Conservation (phyloP, 306 rosid species). For the Lagenaria siceraria region DNA sequence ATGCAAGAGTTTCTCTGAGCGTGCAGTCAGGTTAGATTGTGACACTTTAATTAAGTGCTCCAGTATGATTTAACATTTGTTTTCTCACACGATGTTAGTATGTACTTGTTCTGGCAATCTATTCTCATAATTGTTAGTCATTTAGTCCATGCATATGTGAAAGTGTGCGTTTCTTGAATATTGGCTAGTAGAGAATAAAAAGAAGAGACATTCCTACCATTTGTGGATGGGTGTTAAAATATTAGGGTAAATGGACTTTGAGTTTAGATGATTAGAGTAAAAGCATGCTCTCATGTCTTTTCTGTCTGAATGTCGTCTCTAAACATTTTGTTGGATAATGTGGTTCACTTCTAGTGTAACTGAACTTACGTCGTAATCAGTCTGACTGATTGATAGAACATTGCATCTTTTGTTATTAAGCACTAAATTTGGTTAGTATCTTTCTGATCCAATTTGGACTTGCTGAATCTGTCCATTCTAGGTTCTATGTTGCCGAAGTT, state of each 20-base stretch:
- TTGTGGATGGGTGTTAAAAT: not conserved
- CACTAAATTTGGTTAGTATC: not conserved
- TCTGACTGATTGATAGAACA: not conserved
- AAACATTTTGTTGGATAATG: not conserved
- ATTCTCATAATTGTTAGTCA: not conserved
- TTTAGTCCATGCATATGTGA: not conserved
- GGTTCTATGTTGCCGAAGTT: constrained; percentile 91
- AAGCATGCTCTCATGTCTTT: not conserved
- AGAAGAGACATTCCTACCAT: not conserved
- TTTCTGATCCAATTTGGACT: constrained; percentile 5
- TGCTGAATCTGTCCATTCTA: constrained; percentile 16
- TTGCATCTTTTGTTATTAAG: not conserved
- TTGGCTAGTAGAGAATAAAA: not conserved
- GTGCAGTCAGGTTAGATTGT: constrained; percentile 60
- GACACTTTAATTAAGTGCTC: not conserved
- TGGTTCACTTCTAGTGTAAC: not conserved
- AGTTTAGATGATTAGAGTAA: not conserved
- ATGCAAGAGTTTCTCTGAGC: constrained; percentile 64
- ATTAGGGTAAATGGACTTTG: not conserved
- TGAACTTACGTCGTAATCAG: not conserved
- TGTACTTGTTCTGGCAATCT: not conserved
- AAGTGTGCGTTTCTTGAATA: not conserved
- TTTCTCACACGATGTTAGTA: not conserved
- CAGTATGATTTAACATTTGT: not conserved
- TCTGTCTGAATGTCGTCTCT: not conserved